Percentiles rank a stretch among this genome's conserved stretches.
These are phyloP conservation scores for Amphichorda felina DNA, from an alignment of 2,329 filamentous ascomycete genomes.

Conservation along the genomic window DNA sequence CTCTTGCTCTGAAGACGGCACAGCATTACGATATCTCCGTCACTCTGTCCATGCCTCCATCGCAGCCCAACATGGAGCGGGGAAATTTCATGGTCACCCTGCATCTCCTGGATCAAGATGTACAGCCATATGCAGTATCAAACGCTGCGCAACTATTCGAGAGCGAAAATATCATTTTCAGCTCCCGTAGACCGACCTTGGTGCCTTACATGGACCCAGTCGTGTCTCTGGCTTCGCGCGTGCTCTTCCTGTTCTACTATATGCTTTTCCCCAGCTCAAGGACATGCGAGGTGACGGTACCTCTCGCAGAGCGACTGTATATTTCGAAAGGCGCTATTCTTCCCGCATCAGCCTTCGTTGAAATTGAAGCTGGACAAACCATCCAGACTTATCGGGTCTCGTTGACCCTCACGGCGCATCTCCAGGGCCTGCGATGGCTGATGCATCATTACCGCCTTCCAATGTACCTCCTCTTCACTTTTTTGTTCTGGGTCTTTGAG, in stretches of 20 bases:
- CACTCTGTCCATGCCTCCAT: constrained; percentile 64
- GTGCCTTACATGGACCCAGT: constrained; percentile 68
- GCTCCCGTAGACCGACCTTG: constrained; percentile 62
- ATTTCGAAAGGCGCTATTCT: constrained; percentile 29
- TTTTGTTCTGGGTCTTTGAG: constrained; percentile 66
- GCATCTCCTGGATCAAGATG: constrained; percentile 45
- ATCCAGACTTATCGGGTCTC: constrained; percentile 67
- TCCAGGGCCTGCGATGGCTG: constrained; percentile 66
- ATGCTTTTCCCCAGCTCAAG: constrained; percentile 54
- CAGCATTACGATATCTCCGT: constrained; percentile 82
- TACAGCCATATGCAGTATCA: too few species aligned
- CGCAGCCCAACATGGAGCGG: constrained; percentile 57
- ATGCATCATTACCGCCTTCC: constrained; percentile 76
- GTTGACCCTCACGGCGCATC: constrained; percentile 60
- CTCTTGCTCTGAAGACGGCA: constrained; percentile 45
- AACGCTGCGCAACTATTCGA: neutral
- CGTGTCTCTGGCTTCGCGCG: constrained; percentile 46
- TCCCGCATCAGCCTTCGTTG: constrained; percentile 38
- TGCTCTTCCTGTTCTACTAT: constrained; percentile 57
- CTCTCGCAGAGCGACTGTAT: constrained; percentile 59
- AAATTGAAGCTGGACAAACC: constrained; percentile 55
- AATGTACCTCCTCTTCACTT: constrained; percentile 56
- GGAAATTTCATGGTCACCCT: constrained; percentile 96
- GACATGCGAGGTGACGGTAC: constrained; percentile 49
- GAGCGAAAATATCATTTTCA: constrained; percentile 35